phyloP scores from a whole-genome alignment of 768 basidiomycete genomes.

The Lactarius akahatsu region DNA sequence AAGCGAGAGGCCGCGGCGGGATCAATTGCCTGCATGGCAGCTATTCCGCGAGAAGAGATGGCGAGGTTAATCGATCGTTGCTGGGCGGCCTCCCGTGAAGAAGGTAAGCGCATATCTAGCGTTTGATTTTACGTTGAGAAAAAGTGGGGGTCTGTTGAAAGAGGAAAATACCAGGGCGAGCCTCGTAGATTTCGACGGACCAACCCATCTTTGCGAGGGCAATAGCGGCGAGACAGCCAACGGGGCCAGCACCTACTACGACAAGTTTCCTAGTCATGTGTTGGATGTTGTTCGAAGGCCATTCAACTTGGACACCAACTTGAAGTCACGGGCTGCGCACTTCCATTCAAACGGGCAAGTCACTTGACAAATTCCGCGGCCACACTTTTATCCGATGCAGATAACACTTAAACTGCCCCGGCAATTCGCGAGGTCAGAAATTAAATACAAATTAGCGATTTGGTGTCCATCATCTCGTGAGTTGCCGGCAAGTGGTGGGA shows the following conservation, averaged over 20 bases:
- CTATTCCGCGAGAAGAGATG: slow-evolving; percentile 90
- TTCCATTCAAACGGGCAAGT: not conserved
- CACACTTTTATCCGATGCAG: not conserved
- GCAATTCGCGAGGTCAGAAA: no score
- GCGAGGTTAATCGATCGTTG: slow-evolving; percentile 96
- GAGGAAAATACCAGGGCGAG: slow-evolving; percentile 59
- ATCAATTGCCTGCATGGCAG: slow-evolving; percentile 82
- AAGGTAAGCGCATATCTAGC: slow-evolving; percentile 71
- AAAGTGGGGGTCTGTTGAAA: slow-evolving; percentile 11
- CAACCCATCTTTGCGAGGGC: slow-evolving; percentile 86
- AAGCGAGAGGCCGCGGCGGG: slow-evolving; percentile 65
- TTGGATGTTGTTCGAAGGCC: not conserved
- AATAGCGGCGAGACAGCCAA: slow-evolving; percentile 88
- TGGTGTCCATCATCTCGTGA: not conserved
- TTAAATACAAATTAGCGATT: no score
- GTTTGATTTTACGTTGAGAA: not conserved
- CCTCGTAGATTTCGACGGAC: slow-evolving; percentile 77
- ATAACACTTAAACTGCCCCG: not conserved
- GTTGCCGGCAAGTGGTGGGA: not conserved
- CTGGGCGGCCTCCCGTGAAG: slow-evolving; percentile 60
- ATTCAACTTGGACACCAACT: not conserved
- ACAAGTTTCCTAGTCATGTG: slow-evolving; percentile 44
- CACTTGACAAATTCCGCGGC: not conserved
- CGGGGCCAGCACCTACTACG: slow-evolving; percentile 87
- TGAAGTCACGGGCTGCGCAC: not conserved